Base-by-base conservation (phyloP, 2,329 filamentous ascomycete genomes). In the Cryphonectria japonica region DNA sequence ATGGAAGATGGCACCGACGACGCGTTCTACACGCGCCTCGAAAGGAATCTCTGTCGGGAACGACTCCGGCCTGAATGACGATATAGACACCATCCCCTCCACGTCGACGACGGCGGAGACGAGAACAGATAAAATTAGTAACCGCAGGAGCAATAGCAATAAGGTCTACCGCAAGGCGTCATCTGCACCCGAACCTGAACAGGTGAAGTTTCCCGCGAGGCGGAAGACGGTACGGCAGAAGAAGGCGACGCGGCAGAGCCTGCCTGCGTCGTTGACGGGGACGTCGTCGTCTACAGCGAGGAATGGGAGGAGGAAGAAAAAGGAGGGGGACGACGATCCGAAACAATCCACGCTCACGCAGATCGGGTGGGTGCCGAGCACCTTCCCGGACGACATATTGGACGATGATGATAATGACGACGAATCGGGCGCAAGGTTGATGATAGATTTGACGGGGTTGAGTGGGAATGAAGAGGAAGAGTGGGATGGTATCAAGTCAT, bases 331-430 rank as follows among this genome's bases (percentile, higher is more conserved):
- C 11, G 66, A 67, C n/a, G 66, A 67, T 5, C 70, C 77, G 32
- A 75, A 74, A 43, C 80, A 81, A 72, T 77, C 76, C 61, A 81
- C 79, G 0, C 63, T 81, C 75, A 81, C 79, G 2, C 79, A 81
- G 71, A 76, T 80, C 14, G 77, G 69, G 6, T 73, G 71, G 71
- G 68, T 73, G 57, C 71, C 71, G 6, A 71, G 71, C 57, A 71
- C 71, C 13, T 73, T 39, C 34, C 67, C 46, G 11, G 59, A 60
- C 13, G 46, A 50, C 46, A 50, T n/a, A 22, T 9, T 19, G 46
- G 54, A 65, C 8, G 68, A 72, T 29, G 71, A 71, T 13, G 71
- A 66, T 7, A 62, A 61, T 22, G 29, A 68, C 16, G 61, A 71
- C 5, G 61, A 63, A 19, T 52, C 72, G 34, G 69, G 74, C 26